Evolutionary conservation across 768 basidiomycete species (phyloP).

Genomic region (Mycena polygramma): DNA sequence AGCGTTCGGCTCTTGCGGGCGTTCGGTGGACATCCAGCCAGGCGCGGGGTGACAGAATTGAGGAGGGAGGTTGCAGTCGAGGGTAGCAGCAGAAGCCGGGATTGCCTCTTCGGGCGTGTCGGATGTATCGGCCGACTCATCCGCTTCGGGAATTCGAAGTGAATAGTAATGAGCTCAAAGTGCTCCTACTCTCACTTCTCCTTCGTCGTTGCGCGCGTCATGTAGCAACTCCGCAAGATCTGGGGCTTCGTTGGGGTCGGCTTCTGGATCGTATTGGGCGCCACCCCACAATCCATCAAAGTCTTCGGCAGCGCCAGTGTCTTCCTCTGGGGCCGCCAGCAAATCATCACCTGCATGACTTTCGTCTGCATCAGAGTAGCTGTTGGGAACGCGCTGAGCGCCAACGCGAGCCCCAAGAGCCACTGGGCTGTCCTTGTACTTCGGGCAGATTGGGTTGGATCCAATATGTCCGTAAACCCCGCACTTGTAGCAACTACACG

Average conservation of each 20-base stretch:
- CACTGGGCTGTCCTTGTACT: not conserved
- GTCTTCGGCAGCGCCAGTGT: not conserved
- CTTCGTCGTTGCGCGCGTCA: not conserved
- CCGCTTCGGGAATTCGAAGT: not conserved
- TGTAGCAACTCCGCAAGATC: not conserved
- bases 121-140: not conserved
- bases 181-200: not conserved
- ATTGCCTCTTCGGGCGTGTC: not conserved
- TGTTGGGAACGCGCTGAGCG: slow-evolving; percentile 1
- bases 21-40: no score
- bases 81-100: not conserved
- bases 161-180: not conserved
- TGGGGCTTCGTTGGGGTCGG: not conserved
- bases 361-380: not conserved
- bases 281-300: not conserved
- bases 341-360: not conserved
- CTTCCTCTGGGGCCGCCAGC: not conserved
- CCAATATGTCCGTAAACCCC: not conserved
- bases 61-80: not conserved
- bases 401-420: not conserved
- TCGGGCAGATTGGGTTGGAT: not conserved
- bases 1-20: no score
- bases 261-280: not conserved
- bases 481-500: slow-evolving; percentile 7
- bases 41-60: no score